Evolutionary conservation across 2,329 filamentous ascomycete genomes (phyloP).

Genomic region (Cyanodermella asteris): DNA sequence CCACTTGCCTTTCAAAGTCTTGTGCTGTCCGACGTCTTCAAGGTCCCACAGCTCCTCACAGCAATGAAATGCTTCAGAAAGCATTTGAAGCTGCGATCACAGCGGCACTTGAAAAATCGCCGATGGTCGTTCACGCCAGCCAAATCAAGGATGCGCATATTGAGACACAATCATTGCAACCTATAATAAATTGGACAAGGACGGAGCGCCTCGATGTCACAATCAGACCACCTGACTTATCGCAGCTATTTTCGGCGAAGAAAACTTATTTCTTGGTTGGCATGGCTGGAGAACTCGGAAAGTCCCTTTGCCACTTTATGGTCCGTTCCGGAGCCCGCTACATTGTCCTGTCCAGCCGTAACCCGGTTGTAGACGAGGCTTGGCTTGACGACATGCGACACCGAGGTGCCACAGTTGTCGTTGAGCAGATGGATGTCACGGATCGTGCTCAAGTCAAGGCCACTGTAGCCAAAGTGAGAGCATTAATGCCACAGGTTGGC

Average conservation of each 20-base stretch:
- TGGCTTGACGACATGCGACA: constrained; percentile 4
- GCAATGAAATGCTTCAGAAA: too few species aligned
- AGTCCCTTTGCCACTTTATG: constrained; percentile 6
- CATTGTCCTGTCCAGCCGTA: constrained; percentile 6
- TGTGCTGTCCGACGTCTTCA: too few species aligned
- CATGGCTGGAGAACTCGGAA: constrained; percentile 6
- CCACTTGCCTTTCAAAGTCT: too few species aligned
- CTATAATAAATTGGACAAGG: too few species aligned
- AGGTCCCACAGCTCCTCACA: too few species aligned
- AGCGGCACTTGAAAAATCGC: too few species aligned
- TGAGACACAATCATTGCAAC: too few species aligned
- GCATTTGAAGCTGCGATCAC: too few species aligned
- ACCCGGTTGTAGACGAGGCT: constrained; percentile 4
- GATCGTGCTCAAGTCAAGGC: constrained; percentile 4
- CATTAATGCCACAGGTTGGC: constrained; percentile 11
- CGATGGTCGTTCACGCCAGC: too few species aligned
- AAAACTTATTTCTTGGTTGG: constrained; percentile 8
- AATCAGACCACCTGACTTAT: constrained; percentile 1
- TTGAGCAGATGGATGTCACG: constrained; percentile 9
- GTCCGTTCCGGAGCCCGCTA: constrained; percentile 4
- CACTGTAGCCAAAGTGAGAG: constrained; percentile 4
- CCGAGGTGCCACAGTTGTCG: constrained; percentile 3
- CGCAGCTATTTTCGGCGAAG: constrained; percentile 1
- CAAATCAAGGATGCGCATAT: too few species aligned
- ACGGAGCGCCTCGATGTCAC: too few species aligned